Percentiles rank a stretch among this genome's conserved stretches.
These are phyloP conservation scores for Mantamonas sphyraenae DNA, from an alignment of 78 protist genomes.

Conservation along the genomic window DNA sequence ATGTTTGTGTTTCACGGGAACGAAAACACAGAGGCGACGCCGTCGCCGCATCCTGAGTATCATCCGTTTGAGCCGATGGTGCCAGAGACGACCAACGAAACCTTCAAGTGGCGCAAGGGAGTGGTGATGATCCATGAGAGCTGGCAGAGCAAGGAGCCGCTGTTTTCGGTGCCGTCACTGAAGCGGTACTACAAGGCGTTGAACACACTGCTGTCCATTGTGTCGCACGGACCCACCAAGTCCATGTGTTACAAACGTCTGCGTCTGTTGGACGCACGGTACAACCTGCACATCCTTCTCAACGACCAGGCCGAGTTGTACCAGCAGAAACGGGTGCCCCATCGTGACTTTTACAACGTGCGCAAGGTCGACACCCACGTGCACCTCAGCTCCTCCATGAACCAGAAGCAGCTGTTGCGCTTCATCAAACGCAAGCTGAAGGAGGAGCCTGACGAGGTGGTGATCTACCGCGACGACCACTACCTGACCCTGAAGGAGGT, in stretches of 20 bases:
- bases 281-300: constrained; percentile 30
- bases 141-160: too few species aligned
- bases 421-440: constrained; percentile 82
- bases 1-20: too few species aligned
- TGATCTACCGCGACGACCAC: constrained; percentile 57
- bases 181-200: too few species aligned
- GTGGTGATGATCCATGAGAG: too few species aligned
- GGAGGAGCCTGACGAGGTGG: constrained; percentile 23
- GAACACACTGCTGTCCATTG: too few species aligned
- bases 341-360: constrained; percentile 90
- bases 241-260: constrained; percentile 12
- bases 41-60: too few species aligned
- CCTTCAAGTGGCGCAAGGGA: too few species aligned
- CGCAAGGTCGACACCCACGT: constrained; percentile 96
- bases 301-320: constrained; percentile 22
- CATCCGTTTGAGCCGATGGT: too few species aligned
- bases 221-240: too few species aligned
- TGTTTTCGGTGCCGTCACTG: too few species aligned
- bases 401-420: constrained; percentile 83
- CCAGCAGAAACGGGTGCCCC: constrained; percentile 42
- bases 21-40: too few species aligned
- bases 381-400: constrained; percentile 89
- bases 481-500: constrained; percentile 76
- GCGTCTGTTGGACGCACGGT: constrained; percentile 4
- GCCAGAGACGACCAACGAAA: too few species aligned